phyloP scores from a whole-genome alignment of 495 filamentous ascomycete species.

The Penicillium lividum region DNA sequence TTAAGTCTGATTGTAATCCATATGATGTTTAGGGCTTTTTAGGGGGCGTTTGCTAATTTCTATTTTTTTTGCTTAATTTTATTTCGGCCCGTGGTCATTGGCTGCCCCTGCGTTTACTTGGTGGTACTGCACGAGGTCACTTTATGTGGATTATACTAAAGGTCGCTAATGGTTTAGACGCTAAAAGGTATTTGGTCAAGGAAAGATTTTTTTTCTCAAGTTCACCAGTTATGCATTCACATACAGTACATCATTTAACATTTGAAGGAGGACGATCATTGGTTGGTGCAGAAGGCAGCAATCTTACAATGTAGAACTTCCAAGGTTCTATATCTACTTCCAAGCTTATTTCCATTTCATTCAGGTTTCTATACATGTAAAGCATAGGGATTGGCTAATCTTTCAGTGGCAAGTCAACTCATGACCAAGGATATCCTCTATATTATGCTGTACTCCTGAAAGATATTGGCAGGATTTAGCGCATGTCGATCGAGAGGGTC shows the following conservation, averaged over 20 bases:
- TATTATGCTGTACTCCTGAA: not conserved
- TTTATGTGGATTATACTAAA: not conserved
- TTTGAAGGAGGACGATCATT: too few species aligned
- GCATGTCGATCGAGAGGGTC: slow-evolving; percentile 23
- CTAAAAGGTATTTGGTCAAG: too few species aligned
- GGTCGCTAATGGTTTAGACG: not conserved
- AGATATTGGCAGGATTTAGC: slow-evolving; percentile 8
- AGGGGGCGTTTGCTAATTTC: not conserved
- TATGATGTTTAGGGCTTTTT: not conserved
- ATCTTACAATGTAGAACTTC: too few species aligned
- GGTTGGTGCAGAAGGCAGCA: too few species aligned
- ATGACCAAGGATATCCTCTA: not conserved
- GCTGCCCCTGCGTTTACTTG: slow-evolving; percentile 14
- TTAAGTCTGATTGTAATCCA: too few species aligned
- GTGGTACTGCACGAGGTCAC: not conserved
- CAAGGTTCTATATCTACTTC: too few species aligned
- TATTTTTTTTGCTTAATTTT: slow-evolving; percentile 2
- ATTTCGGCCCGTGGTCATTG: slow-evolving; percentile 12
- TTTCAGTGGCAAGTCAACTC: not conserved
- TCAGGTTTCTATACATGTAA: not conserved
- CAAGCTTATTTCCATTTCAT: too few species aligned
- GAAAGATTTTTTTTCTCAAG: too few species aligned
- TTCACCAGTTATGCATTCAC: too few species aligned
- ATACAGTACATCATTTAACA: too few species aligned
- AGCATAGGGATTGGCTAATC: not conserved